Evolutionary conservation across 306 rosid genomes (phyloP), one percentile per base, ranked within the genome.

Genomic region (Hippophae tibetana): DNA sequence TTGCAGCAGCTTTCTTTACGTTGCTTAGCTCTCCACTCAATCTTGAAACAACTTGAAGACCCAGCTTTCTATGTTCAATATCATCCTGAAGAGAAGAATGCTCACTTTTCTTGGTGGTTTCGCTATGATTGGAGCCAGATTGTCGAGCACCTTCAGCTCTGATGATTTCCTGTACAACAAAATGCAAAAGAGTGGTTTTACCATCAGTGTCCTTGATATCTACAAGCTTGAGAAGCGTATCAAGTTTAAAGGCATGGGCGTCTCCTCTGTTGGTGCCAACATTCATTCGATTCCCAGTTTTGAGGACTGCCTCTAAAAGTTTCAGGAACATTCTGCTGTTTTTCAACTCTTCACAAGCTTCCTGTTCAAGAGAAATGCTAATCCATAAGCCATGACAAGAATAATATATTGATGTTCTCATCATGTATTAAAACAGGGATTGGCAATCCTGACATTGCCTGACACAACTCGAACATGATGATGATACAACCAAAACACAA

Each of bases 211-310:
- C 97, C 69, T 84, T 90, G 8, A 90, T 58, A 63, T 90, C 96
- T 42, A 83, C 95, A 13, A 90, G 86, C 85, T 81, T 90, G 55
- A 90, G 72, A 64, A 90, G 97, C 6, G 96, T 83, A 70, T 90
- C 97, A 42, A 90, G 92, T 76, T 87, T 87, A 72, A 87, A 87
- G 13, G 96, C 97, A 12, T 81, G 96, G 8, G 97, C 96, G 66
- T 87, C 96, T 8, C 97, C 97, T 1, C 95, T 89, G 42, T 83
- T 81, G 47, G 97, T 90, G 68, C 97, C 97, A 57, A 86, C 80
- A 59, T 90, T 90, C 97, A 90, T 84, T 6, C 96, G 84, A 60
- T 90, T 90, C 72, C 97, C 97, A 9, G 97, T 85, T 72, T 78
- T 90, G 47, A 90, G 87, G 54, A 87, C 95, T 3, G 95, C 96